Evolutionary conservation across 2,329 filamentous ascomycete species (phyloP).

Genomic region (Cladosporium austrohemisphaericum): DNA sequence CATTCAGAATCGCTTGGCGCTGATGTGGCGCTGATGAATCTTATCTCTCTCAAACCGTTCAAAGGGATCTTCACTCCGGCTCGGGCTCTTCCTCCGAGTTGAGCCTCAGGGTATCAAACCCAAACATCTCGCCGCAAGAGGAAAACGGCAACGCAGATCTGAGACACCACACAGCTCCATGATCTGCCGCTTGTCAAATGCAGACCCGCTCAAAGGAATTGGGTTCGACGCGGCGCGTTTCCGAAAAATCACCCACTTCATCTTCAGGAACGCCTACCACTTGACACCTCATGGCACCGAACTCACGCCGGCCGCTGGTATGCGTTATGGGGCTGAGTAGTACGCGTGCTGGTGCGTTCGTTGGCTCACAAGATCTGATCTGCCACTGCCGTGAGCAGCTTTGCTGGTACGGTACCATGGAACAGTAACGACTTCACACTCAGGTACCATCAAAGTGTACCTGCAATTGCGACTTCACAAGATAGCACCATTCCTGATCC

Average conservation of each 20-base stretch:
- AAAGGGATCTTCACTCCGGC: background rate
- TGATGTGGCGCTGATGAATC: conserved; percentile 4
- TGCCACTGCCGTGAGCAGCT: too few relatives aligned
- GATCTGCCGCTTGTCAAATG: conserved; percentile 4
- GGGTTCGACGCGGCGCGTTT: conserved; percentile 11
- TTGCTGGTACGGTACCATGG: conserved; percentile 4
- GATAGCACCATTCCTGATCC: too few relatives aligned
- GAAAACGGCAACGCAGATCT: conserved; percentile 7
- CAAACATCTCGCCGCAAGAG: conserved; percentile 4
- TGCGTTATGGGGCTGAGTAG: background rate
- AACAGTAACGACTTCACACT: too few relatives aligned
- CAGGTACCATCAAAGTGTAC: too few relatives aligned
- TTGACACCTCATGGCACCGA: background rate
- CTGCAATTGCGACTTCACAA: background rate
- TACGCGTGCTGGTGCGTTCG: background rate
- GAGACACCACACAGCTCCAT: conserved; percentile 11
- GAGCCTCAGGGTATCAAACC: background rate
- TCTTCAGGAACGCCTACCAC: background rate
- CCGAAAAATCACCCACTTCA: conserved; percentile 3
- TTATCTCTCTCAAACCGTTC: background rate
- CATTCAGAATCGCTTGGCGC: background rate
- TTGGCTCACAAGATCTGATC: too few relatives aligned
- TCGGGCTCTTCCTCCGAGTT: background rate
- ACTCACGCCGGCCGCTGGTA: conserved; percentile 3
- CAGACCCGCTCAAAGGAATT: background rate